Conservation (phyloP, 2,329 filamentous ascomycete species). For the Xylariales sp. region DNA sequence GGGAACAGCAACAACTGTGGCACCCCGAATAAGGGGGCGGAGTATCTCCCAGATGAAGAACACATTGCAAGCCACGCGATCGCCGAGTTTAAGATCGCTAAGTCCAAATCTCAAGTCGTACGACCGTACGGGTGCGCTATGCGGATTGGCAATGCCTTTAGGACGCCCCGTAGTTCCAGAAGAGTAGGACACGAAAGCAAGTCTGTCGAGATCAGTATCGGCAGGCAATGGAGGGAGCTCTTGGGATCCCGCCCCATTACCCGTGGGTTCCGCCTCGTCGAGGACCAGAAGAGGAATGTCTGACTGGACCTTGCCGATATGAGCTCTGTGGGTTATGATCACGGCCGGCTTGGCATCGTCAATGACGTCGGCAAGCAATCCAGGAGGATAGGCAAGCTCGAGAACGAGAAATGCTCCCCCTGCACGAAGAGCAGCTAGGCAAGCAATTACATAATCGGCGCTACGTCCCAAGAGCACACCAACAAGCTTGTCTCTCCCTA, state of each 20-base stretch:
- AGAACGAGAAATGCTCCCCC: slow-evolving; percentile 78
- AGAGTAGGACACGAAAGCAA: slow-evolving; percentile 78
- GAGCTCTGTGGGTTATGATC: slow-evolving; percentile 62
- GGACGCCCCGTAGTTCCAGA: slow-evolving; percentile 70
- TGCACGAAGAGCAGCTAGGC: slow-evolving; percentile 71
- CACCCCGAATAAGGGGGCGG: slow-evolving; percentile 69
- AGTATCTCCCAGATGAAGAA: slow-evolving; percentile 86
- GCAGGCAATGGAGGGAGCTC: slow-evolving; percentile 47
- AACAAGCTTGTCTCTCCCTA: slow-evolving; percentile 68
- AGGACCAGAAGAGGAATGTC: slow-evolving; percentile 61
- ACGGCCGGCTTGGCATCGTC: slow-evolving; percentile 70
- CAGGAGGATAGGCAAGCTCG: slow-evolving; percentile 73
- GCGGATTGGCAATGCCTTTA: slow-evolving; percentile 80
- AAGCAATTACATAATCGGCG: slow-evolving; percentile 75
- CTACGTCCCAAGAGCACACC: slow-evolving; percentile 72
- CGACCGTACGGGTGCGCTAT: slow-evolving; percentile 68
- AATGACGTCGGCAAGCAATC: slow-evolving; percentile 69
- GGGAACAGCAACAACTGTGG: slow-evolving; percentile 70
- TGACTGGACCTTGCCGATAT: slow-evolving; percentile 61
- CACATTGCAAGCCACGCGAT: slow-evolving; percentile 81
- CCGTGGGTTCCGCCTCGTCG: slow-evolving; percentile 41
- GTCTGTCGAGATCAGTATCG: slow-evolving; percentile 65
- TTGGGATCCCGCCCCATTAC: slow-evolving; percentile 26
- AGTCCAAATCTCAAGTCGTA: slow-evolving; percentile 69
- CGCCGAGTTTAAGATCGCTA: slow-evolving; percentile 65